Conservation (phyloP, 345 rosid genomes). For the Lenwebbia sp. region DNA sequence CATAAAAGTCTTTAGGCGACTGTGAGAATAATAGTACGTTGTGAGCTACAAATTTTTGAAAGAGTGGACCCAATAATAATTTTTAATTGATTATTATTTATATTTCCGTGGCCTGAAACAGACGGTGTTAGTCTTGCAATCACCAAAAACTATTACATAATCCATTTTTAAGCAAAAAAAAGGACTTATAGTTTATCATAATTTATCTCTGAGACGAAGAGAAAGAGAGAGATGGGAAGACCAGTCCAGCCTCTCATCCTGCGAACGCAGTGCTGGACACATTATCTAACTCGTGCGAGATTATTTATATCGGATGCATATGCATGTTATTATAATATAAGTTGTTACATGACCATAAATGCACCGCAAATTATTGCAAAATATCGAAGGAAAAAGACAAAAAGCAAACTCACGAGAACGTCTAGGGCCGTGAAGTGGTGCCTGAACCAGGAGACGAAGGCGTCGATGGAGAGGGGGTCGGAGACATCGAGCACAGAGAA, state of each 20-base stretch:
- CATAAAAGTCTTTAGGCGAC: too few relatives aligned
- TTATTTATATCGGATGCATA: not conserved
- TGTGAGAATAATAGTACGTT: too few relatives aligned
- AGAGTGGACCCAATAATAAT: too few relatives aligned
- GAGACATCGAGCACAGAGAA: conserved; percentile 60
- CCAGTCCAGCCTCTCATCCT: not conserved
- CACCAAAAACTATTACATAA: too few relatives aligned
- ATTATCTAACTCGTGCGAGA: not conserved
- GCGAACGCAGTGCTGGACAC: not conserved
- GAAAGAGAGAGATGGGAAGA: not conserved
- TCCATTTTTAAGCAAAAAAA: not conserved
- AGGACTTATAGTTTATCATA: not conserved
- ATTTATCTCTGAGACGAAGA: not conserved
- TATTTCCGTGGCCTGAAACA: too few relatives aligned
- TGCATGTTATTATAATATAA: not conserved
- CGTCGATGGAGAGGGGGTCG: conserved; percentile 34
- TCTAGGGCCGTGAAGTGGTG: conserved; percentile 36
- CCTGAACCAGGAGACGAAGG: conserved; percentile 46
- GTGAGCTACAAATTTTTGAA: too few relatives aligned
- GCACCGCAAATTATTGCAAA: not conserved
- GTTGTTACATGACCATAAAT: not conserved
- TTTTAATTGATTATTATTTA: too few relatives aligned
- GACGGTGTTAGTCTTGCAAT: too few relatives aligned
- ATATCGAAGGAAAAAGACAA: not conserved
- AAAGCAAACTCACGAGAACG: conserved; percentile 42